Evolutionary conservation across 2,329 filamentous ascomycete genomes (phyloP).

Genomic region (Colletotrichum phormii): DNA sequence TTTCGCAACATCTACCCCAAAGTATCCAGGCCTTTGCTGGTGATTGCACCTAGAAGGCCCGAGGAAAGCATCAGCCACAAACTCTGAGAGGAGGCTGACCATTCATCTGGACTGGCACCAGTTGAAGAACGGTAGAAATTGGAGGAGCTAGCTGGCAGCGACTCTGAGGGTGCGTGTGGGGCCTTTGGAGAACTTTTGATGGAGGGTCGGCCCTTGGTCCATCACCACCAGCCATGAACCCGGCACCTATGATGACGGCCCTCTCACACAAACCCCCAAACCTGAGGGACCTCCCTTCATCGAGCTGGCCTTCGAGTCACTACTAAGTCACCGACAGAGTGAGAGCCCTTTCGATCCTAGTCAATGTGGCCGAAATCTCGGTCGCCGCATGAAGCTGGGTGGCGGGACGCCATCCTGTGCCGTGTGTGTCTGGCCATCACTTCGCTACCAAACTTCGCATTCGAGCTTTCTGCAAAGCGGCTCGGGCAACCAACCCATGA

Average conservation of each 20-base stretch:
- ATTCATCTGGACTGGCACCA: conserved; percentile 1
- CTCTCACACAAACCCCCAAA: not conserved
- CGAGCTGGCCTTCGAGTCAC: not conserved
- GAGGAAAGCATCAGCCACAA: not conserved
- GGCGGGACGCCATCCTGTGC: not conserved
- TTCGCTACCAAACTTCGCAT: not conserved
- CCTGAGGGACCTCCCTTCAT: not conserved
- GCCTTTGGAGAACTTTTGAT: conserved; percentile 25
- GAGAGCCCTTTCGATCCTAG: not conserved
- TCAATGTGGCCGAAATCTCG: not conserved
- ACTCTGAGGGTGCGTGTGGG: conserved; percentile 14
- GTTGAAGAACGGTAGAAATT: not conserved
- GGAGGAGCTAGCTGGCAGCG: not conserved
- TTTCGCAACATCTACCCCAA: not conserved
- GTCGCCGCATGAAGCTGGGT: not conserved
- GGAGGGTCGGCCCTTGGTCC: not conserved
- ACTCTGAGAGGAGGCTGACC: not conserved
- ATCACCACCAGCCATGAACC: not conserved
- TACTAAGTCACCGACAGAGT: not conserved
- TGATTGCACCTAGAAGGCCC: not conserved
- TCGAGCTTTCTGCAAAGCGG: not conserved
- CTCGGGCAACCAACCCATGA: not conserved
- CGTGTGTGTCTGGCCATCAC: not conserved
- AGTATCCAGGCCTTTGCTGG: not conserved
- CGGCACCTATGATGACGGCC: not conserved